phyloP scores from a whole-genome alignment of 192 early-diverging fungal genomes.

The Podila clonocystis region DNA sequence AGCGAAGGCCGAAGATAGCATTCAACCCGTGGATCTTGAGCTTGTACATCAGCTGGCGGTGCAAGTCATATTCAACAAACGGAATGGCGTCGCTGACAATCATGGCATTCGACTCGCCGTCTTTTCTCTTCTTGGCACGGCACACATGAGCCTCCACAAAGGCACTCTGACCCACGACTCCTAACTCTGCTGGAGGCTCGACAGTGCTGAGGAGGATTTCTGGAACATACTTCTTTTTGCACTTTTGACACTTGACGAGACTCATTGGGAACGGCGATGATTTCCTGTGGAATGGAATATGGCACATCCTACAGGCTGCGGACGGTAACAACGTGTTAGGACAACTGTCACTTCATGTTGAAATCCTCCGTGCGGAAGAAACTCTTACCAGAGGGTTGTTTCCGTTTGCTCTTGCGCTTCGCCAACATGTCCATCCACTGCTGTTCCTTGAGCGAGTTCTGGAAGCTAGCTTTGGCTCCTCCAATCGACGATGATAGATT shows the following conservation, averaged over 20 bases:
- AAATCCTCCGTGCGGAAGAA: background rate
- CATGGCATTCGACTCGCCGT: constrained; percentile 73
- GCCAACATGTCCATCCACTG: constrained; percentile 51
- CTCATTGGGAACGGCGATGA: constrained; percentile 79
- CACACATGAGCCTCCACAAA: constrained; percentile 81
- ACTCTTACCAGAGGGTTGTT: constrained; percentile 41
- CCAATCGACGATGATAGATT: constrained; percentile 22
- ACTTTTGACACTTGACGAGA: constrained; percentile 71
- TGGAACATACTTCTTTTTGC: constrained; percentile 79
- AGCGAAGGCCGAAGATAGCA: constrained; percentile 74
- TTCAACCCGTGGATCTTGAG: constrained; percentile 81
- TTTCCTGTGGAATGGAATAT: constrained; percentile 72
- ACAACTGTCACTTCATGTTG: background rate
- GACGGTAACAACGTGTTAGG: background rate
- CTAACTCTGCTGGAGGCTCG: constrained; percentile 77
- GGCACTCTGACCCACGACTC: constrained; percentile 69
- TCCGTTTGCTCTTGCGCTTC: constrained; percentile 40
- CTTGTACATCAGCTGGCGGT: constrained; percentile 84
- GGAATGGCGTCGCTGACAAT: constrained; percentile 82
- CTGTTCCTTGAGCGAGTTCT: constrained; percentile 44
- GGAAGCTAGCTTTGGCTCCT: constrained; percentile 34
- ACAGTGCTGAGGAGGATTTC: constrained; percentile 79
- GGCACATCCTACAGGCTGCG: constrained; percentile 63
- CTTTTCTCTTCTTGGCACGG: constrained; percentile 57
- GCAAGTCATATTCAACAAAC: constrained; percentile 85